Evolutionary conservation across 73 alveolate genomes (phyloP).

Genomic region (Paramecium sexaurelia): DNA sequence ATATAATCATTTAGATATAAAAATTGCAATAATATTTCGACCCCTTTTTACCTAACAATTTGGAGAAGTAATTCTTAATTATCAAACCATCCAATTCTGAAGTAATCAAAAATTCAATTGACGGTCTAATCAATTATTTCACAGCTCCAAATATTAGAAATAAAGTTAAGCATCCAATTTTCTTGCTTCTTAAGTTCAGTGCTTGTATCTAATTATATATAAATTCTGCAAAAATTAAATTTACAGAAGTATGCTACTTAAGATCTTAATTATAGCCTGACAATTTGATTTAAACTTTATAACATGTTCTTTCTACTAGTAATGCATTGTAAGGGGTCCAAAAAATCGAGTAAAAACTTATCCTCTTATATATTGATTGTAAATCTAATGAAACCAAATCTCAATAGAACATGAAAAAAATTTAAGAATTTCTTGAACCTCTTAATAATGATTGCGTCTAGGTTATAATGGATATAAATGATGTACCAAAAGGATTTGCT

Average conservation of each 20-base stretch:
- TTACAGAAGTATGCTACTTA: background rate
- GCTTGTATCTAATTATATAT: constrained; percentile 64
- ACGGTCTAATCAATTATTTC: constrained; percentile 71
- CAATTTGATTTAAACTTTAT: constrained; percentile 36
- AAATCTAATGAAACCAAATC: background rate
- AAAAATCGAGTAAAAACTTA: constrained; percentile 46
- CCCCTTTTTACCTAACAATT: constrained; percentile 57
- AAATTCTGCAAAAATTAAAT: constrained; percentile 52
- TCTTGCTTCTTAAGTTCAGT: constrained; percentile 68
- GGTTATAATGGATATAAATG: constrained; percentile 59
- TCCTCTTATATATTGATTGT: background rate
- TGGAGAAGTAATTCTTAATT: constrained; percentile 48
- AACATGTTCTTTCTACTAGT: constrained; percentile 44
- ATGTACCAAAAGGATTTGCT: constrained; percentile 45
- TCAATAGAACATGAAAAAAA: constrained; percentile 40
- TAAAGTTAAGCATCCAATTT: constrained; percentile 73
- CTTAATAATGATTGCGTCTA: constrained; percentile 46
- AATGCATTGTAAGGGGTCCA: background rate
- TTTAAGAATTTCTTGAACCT: constrained; percentile 63
- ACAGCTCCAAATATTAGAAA: constrained; percentile 75
- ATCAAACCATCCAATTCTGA: constrained; percentile 58
- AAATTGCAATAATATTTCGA: constrained; percentile 68
- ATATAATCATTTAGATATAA: background rate
- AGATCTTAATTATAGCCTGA: background rate
- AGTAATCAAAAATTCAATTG: constrained; percentile 57